These are phyloP conservation scores for Dactylellina drechsleri DNA, from an alignment of 2,329 filamentous ascomycete genomes.

Conservation along the genomic window DNA sequence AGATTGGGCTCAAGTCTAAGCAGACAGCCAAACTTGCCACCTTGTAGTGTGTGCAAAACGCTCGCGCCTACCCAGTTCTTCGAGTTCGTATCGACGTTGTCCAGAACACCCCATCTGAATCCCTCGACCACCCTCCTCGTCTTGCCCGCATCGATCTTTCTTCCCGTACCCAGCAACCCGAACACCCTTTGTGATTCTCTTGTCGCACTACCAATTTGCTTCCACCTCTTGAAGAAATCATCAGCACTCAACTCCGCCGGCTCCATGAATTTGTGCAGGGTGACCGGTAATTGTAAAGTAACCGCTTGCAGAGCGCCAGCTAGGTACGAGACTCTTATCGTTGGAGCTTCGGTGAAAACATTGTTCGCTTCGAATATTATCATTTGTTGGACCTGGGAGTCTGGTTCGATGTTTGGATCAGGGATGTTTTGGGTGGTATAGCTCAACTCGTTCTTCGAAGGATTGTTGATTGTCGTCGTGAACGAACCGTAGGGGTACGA, in stretches of 20 bases:
- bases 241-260: slow-evolving; percentile 84
- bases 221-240: slow-evolving; percentile 99
- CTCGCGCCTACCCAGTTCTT: slow-evolving; percentile 95
- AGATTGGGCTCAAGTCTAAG: slow-evolving; percentile 95
- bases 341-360: slow-evolving; percentile 84
- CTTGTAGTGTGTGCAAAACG: slow-evolving; percentile 81
- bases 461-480: slow-evolving; percentile 89
- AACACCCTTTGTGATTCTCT: slow-evolving; percentile 91
- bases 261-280: slow-evolving; percentile 97
- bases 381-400: slow-evolving; percentile 87
- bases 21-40: slow-evolving; percentile 92
- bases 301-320: slow-evolving; percentile 92
- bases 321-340: slow-evolving; percentile 91
- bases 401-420: slow-evolving; percentile 79
- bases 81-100: slow-evolving; percentile 86
- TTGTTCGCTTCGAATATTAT: slow-evolving; percentile 90
- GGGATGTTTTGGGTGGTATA: slow-evolving; percentile 90
- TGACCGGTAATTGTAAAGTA: slow-evolving; percentile 87
- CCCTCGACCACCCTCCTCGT: slow-evolving; percentile 79
- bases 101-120: slow-evolving; percentile 87
- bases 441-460: slow-evolving; percentile 73
- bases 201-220: slow-evolving; percentile 90
- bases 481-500: slow-evolving; percentile 86
- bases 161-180: slow-evolving; percentile 69
- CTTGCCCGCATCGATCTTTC: slow-evolving; percentile 75